phyloP scores from a whole-genome alignment of 306 rosid species.

The Canavalia ensiformis region DNA sequence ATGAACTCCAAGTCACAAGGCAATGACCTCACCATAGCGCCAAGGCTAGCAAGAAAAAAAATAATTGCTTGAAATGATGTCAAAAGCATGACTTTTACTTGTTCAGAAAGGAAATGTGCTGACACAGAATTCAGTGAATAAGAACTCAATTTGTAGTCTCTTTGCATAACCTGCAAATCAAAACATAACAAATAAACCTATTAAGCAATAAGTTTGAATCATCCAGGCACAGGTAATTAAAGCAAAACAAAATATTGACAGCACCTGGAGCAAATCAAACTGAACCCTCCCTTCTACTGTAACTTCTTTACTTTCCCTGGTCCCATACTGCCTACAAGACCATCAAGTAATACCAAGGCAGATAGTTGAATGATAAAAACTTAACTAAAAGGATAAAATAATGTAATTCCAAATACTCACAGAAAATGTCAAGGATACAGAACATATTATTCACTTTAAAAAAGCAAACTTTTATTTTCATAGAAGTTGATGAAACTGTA shows the following conservation, averaged over 20 bases:
- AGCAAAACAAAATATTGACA: conserved; percentile 42
- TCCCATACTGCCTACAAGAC: conserved; percentile 84
- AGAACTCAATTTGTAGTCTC: conserved; percentile 94
- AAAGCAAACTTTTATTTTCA: conserved; percentile 21
- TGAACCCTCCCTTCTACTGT: conserved; percentile 97
- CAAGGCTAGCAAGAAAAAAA: background rate
- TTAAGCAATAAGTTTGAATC: conserved; percentile 26
- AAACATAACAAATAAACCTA: conserved; percentile 47
- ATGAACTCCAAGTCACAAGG: background rate
- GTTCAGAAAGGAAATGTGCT: conserved; percentile 96
- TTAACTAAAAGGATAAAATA: background rate
- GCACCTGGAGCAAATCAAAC: conserved; percentile 97
- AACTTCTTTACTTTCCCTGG: conserved; percentile 97
- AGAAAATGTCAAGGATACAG: conserved; percentile 14
- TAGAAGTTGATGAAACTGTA: conserved; percentile 15
- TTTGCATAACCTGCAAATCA: conserved; percentile 78
- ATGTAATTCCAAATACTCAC: conserved; percentile 14
- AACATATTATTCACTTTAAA: background rate
- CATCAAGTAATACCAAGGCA: conserved; percentile 47
- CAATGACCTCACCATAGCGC: background rate
- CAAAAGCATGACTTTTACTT: conserved; percentile 62
- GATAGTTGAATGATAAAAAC: conserved; percentile 3
- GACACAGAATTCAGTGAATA: conserved; percentile 97
- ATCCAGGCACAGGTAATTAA: conserved; percentile 42
- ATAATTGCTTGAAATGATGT: conserved; percentile 41